These are phyloP conservation scores for Gracilaria caudata DNA, from an alignment of 23 red algal species.

Conservation along the genomic window DNA sequence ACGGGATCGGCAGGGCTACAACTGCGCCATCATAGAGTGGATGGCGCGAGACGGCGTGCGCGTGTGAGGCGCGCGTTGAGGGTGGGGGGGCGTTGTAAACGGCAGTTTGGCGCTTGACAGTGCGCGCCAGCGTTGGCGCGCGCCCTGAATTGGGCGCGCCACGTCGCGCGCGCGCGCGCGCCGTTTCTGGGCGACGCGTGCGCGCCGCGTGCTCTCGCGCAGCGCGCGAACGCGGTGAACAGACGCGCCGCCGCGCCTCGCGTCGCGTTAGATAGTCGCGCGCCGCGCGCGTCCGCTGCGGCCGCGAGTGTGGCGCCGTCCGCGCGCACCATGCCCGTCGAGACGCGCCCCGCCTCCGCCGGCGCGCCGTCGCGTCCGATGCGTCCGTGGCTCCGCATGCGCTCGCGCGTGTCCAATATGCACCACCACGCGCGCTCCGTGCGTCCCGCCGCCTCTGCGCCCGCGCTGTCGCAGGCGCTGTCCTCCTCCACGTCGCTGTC, in stretches of 20 bases:
- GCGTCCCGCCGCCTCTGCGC: conserved; percentile 3
- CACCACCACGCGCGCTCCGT: neutral
- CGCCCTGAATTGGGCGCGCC: conserved; percentile 22
- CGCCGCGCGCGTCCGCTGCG: neutral
- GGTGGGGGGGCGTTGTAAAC: neutral
- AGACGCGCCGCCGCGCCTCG: neutral
- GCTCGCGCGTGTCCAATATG: conserved; percentile 43
- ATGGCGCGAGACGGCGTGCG: conserved; percentile 35
- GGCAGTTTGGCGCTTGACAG: neutral
- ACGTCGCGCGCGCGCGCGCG: conserved; percentile 21
- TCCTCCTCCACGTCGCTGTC: neutral
- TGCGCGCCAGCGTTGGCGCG: neutral
- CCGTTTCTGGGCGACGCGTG: neutral
- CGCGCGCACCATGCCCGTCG: no score
- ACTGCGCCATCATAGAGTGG: conserved; percentile 70
- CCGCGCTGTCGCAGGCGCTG: neutral
- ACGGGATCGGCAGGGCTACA: conserved; percentile 54
- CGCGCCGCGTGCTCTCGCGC: neutral
- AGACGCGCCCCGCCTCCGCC: neutral
- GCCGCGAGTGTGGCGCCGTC: neutral
- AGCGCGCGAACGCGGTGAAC: neutral
- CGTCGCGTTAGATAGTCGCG: neutral
- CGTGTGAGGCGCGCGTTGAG: neutral
- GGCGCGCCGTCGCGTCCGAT: neutral
- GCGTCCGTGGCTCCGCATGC: conserved; percentile 41